phyloP scores from a whole-genome alignment of 106 monocot species.

The Apostasia shenzhenica region DNA sequence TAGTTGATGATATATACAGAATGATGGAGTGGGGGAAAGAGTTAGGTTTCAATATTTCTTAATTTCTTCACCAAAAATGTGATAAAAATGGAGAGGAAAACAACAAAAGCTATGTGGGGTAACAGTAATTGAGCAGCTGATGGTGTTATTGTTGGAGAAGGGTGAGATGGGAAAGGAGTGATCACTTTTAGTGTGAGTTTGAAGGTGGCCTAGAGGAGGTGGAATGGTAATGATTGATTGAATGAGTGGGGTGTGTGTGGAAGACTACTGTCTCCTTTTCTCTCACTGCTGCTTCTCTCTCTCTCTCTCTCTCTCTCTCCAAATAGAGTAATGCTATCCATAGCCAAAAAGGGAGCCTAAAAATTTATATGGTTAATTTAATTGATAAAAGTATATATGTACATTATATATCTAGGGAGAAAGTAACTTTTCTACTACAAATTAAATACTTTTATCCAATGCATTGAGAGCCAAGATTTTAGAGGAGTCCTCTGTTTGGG shows the following conservation, averaged over 20 bases:
- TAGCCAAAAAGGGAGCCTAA: not conserved
- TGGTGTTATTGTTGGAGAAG: no score
- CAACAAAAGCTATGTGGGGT: not conserved
- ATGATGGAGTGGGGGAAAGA: not conserved
- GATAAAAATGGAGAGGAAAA: no score
- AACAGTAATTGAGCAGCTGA: no score
- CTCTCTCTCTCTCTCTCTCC: not conserved
- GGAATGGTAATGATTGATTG: slow-evolving; percentile 1
- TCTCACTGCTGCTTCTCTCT: slow-evolving; percentile 1
- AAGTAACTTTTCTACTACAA: not conserved
- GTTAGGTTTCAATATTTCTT: not conserved
- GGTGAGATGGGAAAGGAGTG: no score
- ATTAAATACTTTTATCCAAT: not conserved
- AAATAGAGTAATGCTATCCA: not conserved
- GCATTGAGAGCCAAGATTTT: no score
- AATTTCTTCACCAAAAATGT: not conserved
- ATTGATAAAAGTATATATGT: not conserved
- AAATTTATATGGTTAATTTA: not conserved
- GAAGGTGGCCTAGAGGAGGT: not conserved
- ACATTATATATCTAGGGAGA: not conserved
- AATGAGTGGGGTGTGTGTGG: not conserved
- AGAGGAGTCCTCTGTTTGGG: no score
- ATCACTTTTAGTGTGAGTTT: no score
- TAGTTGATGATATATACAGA: no score
- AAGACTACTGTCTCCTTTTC: not conserved